A percentile compares a stretch with the other conserved stretches of the same genome.
Conservation (phyloP, 2,329 filamentous ascomycete genomes). For the Pyrenochaeta sp. region DNA sequence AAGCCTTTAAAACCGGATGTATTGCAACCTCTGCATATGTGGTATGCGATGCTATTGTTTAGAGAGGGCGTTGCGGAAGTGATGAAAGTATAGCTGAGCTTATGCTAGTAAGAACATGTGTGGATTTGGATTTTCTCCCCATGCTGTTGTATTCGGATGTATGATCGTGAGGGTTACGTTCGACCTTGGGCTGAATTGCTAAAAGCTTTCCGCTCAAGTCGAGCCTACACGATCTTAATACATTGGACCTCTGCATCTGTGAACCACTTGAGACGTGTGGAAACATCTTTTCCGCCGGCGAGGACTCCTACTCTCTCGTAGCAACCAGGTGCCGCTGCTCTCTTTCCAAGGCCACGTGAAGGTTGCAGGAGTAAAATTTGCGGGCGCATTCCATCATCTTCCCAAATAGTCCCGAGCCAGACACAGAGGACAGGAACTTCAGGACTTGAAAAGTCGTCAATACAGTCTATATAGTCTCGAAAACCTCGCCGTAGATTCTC, state of each 20-base stretch:
- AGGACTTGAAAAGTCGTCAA: background rate
- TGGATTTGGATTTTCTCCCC: too few relatives aligned
- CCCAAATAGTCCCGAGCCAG: background rate
- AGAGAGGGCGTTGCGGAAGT: constrained; percentile 2
- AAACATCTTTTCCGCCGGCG: background rate
- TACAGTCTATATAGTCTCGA: too few relatives aligned
- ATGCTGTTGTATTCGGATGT: too few relatives aligned
- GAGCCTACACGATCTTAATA: background rate
- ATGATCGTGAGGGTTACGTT: too few relatives aligned
- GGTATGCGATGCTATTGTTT: constrained; percentile 5
- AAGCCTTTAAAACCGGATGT: background rate
- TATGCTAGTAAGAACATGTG: too few relatives aligned
- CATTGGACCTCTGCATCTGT: background rate
- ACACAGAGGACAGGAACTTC: background rate
- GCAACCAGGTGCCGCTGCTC: background rate
- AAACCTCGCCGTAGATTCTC: too few relatives aligned
- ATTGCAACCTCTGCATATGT: background rate
- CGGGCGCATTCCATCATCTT: background rate
- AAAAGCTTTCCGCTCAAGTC: too few relatives aligned
- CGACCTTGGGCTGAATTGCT: too few relatives aligned
- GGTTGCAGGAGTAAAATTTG: background rate
- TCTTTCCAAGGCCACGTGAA: background rate
- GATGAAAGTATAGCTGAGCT: background rate
- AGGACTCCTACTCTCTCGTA: background rate
- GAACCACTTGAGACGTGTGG: background rate